phyloP scores from a whole-genome alignment of 2,329 filamentous ascomycete species.

The Diaporthe helianthi region DNA sequence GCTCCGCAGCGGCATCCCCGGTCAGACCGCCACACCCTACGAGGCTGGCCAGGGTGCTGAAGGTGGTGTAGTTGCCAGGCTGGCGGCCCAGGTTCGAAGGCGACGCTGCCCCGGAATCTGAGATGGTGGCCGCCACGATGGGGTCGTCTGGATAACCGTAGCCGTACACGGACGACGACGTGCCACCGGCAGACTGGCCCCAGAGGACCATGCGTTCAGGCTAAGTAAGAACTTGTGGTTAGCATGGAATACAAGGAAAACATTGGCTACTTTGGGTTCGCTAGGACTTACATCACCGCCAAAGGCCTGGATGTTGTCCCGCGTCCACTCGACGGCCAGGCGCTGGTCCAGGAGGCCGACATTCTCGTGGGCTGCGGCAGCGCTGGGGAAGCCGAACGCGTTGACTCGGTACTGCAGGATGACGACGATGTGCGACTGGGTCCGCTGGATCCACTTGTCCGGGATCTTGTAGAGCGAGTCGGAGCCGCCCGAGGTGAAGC shows the following conservation, averaged over 20 bases:
- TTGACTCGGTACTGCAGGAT: constrained; percentile 16
- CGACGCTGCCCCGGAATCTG: constrained; percentile 48
- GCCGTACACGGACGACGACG: constrained; percentile 48
- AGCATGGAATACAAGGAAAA: too few species aligned
- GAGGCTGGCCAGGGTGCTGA: constrained; percentile 48
- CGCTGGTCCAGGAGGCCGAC: constrained; percentile 62
- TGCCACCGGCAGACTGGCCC: constrained; percentile 55
- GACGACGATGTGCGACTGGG: constrained; percentile 21
- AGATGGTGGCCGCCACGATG: constrained; percentile 48
- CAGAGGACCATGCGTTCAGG: constrained; percentile 52
- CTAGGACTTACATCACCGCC: too few species aligned
- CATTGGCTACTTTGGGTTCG: too few species aligned
- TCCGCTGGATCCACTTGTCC: constrained; percentile 26
- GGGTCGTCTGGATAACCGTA: constrained; percentile 52
- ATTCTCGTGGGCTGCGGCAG: constrained; percentile 47
- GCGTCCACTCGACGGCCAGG: constrained; percentile 58
- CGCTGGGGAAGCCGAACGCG: constrained; percentile 42
- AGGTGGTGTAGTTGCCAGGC: constrained; percentile 42
- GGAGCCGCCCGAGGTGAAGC: constrained; percentile 22
- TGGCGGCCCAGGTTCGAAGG: constrained; percentile 26
- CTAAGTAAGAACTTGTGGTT: too few species aligned
- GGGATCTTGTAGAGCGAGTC: constrained; percentile 27
- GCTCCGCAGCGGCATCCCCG: constrained; percentile 38
- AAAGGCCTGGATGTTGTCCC: constrained; percentile 57
- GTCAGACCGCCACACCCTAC: constrained; percentile 47